Conservation (phyloP, 768 basidiomycete genomes). For the Tephrocybe sp. region DNA sequence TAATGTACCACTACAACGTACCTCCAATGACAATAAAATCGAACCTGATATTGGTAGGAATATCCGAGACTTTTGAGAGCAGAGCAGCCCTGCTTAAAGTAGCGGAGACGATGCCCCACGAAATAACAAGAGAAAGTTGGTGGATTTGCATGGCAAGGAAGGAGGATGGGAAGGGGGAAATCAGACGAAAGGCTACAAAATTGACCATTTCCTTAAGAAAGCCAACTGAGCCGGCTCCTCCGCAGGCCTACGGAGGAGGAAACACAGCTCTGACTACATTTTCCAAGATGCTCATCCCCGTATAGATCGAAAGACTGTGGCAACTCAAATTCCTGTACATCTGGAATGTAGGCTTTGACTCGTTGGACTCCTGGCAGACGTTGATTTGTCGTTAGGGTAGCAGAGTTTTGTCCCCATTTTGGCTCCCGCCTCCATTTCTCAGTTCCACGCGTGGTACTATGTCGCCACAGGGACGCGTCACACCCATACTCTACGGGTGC, state of each 20-base stretch:
- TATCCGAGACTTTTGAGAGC: conserved; percentile 7
- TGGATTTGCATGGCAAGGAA: background rate
- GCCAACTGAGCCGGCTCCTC: background rate
- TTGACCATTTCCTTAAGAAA: background rate
- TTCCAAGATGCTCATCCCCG: background rate
- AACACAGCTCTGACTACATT: background rate
- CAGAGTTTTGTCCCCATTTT: background rate
- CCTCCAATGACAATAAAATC: conserved; percentile 20
- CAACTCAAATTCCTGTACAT: background rate
- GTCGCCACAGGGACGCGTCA: background rate
- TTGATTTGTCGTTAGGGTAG: background rate
- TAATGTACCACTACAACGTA: background rate
- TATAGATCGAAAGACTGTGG: no score
- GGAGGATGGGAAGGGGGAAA: background rate
- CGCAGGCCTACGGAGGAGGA: background rate
- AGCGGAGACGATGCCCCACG: conserved; percentile 1
- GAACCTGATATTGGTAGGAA: conserved; percentile 10
- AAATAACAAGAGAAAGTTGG: background rate
- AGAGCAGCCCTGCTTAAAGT: conserved; percentile 4
- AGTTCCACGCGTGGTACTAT: background rate
- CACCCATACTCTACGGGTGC: background rate
- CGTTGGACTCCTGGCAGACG: background rate
- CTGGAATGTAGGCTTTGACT: no score
- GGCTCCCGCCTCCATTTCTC: background rate
- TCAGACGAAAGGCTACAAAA: background rate